Conservation (phyloP, 495 filamentous ascomycete genomes). For the Xylaria acuta region DNA sequence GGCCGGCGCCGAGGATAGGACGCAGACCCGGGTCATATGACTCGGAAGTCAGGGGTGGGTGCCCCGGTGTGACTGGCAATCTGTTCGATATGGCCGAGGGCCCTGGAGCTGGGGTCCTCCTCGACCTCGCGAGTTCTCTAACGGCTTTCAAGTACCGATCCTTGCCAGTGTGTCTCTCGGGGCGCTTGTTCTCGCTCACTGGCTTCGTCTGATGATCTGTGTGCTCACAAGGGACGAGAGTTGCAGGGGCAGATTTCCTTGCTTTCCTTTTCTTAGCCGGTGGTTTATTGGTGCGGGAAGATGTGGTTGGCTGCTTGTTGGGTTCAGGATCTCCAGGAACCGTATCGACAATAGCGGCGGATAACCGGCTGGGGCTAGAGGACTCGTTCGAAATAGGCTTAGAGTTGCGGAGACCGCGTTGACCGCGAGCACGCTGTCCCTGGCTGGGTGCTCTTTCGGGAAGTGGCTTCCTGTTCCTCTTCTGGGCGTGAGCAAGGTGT, state of each 20-base stretch:
- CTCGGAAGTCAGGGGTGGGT: background rate
- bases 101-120: conserved; percentile 30
- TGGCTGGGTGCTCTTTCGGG: conserved; percentile 20
- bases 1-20: conserved; percentile 43
- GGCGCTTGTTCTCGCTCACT: conserved; percentile 25
- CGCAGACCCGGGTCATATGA: conserved; percentile 18
- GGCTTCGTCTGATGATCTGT: conserved; percentile 11
- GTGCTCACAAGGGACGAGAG: conserved; percentile 5
- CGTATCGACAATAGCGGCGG: background rate
- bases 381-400: background rate
- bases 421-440: conserved; percentile 13
- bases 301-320: background rate
- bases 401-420: background rate
- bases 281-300: background rate
- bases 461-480: conserved; percentile 18
- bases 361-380: conserved; percentile 13
- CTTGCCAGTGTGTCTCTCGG: conserved; percentile 29
- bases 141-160: conserved; percentile 34
- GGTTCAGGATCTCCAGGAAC: background rate
- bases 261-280: conserved; percentile 37
- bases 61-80: conserved; percentile 7
- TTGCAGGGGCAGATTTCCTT: conserved; percentile 38
- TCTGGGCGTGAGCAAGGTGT: conserved; percentile 30
- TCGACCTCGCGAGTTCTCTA: conserved; percentile 32
- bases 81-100: conserved; percentile 26